phyloP scores from a whole-genome alignment of 2,329 filamentous ascomycete genomes.

The Ceratocystis diversiconidia region DNA sequence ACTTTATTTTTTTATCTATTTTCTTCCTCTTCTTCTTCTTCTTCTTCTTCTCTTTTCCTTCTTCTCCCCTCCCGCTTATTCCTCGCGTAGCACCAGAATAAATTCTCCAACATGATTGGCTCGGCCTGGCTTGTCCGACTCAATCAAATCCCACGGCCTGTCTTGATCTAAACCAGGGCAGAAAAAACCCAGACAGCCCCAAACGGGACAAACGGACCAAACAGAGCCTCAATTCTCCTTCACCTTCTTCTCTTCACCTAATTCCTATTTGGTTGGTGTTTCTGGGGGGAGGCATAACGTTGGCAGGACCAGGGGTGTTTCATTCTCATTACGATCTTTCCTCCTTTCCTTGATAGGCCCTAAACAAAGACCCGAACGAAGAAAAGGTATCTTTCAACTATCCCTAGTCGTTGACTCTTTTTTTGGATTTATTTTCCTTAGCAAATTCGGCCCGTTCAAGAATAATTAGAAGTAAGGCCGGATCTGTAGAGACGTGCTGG shows the following conservation, averaged over 20 bases:
- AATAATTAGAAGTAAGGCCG: neutral
- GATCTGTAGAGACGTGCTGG: neutral
- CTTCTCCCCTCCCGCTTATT: neutral
- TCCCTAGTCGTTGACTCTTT: neutral
- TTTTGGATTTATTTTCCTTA: neutral
- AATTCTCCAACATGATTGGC: neutral
- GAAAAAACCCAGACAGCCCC: neutral
- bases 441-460: neutral
- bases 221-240: slow-evolving; percentile 1
- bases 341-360: neutral
- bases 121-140: neutral
- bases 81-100: neutral
- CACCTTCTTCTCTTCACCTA: neutral
- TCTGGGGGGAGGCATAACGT: neutral
- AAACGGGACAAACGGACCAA: too few relatives aligned
- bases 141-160: neutral
- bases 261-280: neutral
- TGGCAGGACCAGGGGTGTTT: neutral
- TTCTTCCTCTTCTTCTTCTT: neutral
- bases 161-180: neutral
- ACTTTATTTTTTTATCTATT: neutral
- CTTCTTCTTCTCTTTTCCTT: neutral
- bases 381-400: too few relatives aligned
- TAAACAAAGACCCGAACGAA: neutral
- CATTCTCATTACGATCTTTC: neutral